Evolutionary conservation across 768 basidiomycete species (phyloP).

Genomic region (Pisolithus orientalis): DNA sequence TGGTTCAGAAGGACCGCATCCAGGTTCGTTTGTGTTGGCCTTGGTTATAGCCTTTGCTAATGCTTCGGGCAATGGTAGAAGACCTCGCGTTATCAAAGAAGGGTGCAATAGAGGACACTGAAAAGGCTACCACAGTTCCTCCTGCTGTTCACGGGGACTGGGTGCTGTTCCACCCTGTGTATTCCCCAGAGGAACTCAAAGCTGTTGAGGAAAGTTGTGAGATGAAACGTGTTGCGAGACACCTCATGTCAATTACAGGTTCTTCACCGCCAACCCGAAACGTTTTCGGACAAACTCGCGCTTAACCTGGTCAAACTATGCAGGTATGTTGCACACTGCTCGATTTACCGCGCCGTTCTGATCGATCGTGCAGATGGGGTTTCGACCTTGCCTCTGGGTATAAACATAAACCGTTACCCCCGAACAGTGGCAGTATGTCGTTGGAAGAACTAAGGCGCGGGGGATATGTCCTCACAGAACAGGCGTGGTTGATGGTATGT

Average conservation of each 20-base stretch:
- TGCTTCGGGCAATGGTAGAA: constrained; percentile 14
- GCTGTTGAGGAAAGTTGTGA: constrained; percentile 54
- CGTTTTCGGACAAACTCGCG: constrained; percentile 70
- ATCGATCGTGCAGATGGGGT: constrained; percentile 36
- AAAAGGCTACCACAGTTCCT: constrained; percentile 49
- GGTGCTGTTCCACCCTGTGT: constrained; percentile 93
- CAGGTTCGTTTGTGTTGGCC: constrained; percentile 16
- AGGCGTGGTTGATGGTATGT: constrained; percentile 71
- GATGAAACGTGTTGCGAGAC: background rate
- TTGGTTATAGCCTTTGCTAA: background rate
- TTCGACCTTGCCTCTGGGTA: constrained; percentile 89
- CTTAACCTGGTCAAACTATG: constrained; percentile 51
- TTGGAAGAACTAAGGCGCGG: constrained; percentile 66
- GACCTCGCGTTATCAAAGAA: constrained; percentile 16
- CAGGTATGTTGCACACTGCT: constrained; percentile 29
- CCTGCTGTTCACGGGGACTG: constrained; percentile 66
- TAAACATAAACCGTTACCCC: constrained; percentile 64
- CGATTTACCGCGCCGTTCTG: constrained; percentile 1
- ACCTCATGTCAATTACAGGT: constrained; percentile 39
- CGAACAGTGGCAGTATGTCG: constrained; percentile 50
- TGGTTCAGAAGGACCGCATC: constrained; percentile 32
- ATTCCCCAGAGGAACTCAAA: constrained; percentile 64
- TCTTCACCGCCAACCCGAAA: constrained; percentile 58
- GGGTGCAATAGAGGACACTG: constrained; percentile 17
- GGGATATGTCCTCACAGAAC: constrained; percentile 68